Evolutionary conservation across 2,329 filamentous ascomycete species (phyloP), one percentile per base, ranked within the genome.

Genomic region (Diaporthe sp.): DNA sequence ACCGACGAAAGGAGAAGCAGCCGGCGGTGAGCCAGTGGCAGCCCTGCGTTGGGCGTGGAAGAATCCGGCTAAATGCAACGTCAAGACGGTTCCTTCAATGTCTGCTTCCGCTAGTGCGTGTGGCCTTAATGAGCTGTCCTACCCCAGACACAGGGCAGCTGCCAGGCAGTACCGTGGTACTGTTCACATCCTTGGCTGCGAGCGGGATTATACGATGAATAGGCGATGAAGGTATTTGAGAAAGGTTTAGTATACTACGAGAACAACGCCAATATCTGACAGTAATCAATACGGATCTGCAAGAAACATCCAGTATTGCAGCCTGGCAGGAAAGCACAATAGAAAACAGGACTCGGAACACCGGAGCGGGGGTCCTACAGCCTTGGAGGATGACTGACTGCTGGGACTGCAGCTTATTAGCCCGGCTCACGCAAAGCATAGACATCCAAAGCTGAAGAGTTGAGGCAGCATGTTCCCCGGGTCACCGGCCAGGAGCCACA

Each of bases 11-110:
- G 46, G 12, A 53, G 46, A 68, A 53, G 22, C 2, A n/a, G 44
- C 44, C 46, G 22, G 65, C 46, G 31, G 46, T 68, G 65, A 68
- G 65, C 65, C 65, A 68, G 46, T 68, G 46, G 65, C 31, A 28
- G 19, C 25, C 22, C 65, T 39, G 65, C 19, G 65, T 53, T 53
- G 44, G n/a, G 46, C 49, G 17, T 68, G 65, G 65, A 28, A 53
- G 39, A 61, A 49, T 62, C 57, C 71, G 71, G 71, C 42, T 72
- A 72, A 72, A 72, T 72, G 31, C 71, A 9, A 72, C 44, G 55
- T 61, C 71, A 72, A 72, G 71, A 39, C 71, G 71, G 71, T 34
- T 72, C 65, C 65, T 68, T 68, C 65, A 28, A 68, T 34, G 39
- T 68, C 46, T 53, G 1, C 65, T 68, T 68, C 65, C 65, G 65